A percentile compares a stretch with the other conserved stretches of the same genome.
These are phyloP conservation scores for Wallacemonas sp. DNA, from an alignment of 208 protist genomes.

Conservation along the genomic window DNA sequence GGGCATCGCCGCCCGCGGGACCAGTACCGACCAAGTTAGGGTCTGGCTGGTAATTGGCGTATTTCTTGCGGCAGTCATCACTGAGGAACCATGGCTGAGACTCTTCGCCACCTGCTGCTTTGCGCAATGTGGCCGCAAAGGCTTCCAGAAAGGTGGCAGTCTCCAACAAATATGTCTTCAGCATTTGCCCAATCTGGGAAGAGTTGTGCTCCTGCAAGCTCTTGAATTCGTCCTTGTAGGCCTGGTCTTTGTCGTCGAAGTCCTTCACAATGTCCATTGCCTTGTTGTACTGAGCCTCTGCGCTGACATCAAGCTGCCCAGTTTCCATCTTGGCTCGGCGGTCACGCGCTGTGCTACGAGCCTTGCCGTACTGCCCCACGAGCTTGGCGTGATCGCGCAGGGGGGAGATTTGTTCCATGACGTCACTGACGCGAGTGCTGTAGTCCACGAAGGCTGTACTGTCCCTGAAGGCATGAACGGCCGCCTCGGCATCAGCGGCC, in stretches of 20 bases:
- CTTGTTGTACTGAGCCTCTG: slow-evolving; percentile 37
- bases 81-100: slow-evolving; percentile 28
- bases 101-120: slow-evolving; percentile 14
- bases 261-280: slow-evolving; percentile 23
- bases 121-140: slow-evolving; percentile 24
- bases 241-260: slow-evolving; percentile 35
- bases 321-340: slow-evolving; percentile 29
- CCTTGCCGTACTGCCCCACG: slow-evolving; percentile 23
- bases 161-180: slow-evolving; percentile 32
- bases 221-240: slow-evolving; percentile 39
- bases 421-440: slow-evolving; percentile 12
- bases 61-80: slow-evolving; percentile 32
- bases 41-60: slow-evolving; percentile 27
- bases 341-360: slow-evolving; percentile 30
- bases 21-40: slow-evolving; percentile 1
- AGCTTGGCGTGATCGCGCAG: slow-evolving; percentile 36
- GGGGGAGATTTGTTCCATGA: slow-evolving; percentile 34
- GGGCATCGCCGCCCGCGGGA: neutral
- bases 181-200: slow-evolving; percentile 38
- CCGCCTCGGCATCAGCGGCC: slow-evolving; percentile 13
- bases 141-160: slow-evolving; percentile 32
- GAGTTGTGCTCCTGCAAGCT: slow-evolving; percentile 45
- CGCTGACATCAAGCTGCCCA: slow-evolving; percentile 27
- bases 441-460: slow-evolving; percentile 13
- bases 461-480: slow-evolving; percentile 24